A percentile compares a stretch with the other conserved stretches of the same genome.
These are phyloP conservation scores for Plasmodiophora brassicae DNA, from an alignment of 208 protist species.

Conservation along the genomic window DNA sequence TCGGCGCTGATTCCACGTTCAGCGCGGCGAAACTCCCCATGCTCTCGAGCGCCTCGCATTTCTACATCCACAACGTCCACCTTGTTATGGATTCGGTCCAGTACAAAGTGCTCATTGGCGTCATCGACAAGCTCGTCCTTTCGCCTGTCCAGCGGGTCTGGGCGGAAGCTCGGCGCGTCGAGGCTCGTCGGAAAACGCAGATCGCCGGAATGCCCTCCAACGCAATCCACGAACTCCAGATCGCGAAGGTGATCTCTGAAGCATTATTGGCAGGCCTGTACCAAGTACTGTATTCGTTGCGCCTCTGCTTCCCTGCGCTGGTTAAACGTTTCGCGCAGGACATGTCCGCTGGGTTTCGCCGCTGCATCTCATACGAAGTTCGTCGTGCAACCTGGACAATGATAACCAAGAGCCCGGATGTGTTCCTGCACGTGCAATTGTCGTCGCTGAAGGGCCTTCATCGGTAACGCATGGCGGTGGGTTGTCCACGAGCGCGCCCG, in stretches of 20 bases:
- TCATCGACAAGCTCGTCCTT: conserved; percentile 10
- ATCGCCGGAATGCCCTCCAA: background rate
- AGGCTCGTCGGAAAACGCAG: background rate
- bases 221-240: background rate
- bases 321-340: too few relatives aligned
- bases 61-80: background rate
- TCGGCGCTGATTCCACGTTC: background rate
- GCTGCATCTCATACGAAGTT: conserved; percentile 4
- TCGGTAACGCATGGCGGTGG: too few relatives aligned
- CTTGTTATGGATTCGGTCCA: background rate
- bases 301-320: too few relatives aligned
- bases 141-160: background rate
- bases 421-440: background rate
- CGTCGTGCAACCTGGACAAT: background rate
- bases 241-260: background rate
- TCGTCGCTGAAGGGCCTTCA: background rate
- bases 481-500: too few relatives aligned
- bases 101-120: background rate
- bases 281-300: too few relatives aligned
- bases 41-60: background rate
- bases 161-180: background rate
- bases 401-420: conserved; percentile 1
- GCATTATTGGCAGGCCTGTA: background rate
- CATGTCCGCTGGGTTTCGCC: too few relatives aligned
- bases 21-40: background rate